Evolutionary conservation across 2,329 filamentous ascomycete genomes (phyloP).

Genomic region (Pseudogymnoascus sp.): DNA sequence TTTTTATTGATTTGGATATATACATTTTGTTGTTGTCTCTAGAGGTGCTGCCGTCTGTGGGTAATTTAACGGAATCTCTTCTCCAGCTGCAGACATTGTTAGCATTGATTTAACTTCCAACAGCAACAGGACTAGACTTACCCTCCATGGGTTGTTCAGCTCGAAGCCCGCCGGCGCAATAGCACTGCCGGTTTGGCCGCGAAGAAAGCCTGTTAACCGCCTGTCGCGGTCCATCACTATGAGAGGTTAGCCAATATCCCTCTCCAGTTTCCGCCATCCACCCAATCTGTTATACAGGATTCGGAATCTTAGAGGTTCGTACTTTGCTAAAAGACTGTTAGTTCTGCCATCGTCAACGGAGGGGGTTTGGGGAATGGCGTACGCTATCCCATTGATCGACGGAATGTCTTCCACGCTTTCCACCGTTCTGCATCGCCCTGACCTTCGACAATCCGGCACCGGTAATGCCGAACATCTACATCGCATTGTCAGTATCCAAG

Average conservation of each 20-base stretch:
- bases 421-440: conserved; percentile 31
- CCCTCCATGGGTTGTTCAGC: conserved; percentile 35
- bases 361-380: conserved; percentile 13
- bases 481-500: conserved; percentile 14
- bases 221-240: conserved; percentile 36
- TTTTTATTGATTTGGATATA: conserved; percentile 2
- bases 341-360: conserved; percentile 13
- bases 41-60: background rate
- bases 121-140: conserved; percentile 19
- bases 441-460: conserved; percentile 32
- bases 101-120: background rate
- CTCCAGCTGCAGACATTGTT: conserved; percentile 8
- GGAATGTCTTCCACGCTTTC: conserved; percentile 32
- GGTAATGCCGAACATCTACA: conserved; percentile 33
- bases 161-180: conserved; percentile 32
- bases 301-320: conserved; percentile 7
- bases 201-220: conserved; percentile 32
- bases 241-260: background rate
- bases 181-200: conserved; percentile 32
- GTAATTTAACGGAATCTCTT: conserved; percentile 5
- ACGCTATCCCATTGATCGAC: conserved; percentile 35
- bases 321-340: conserved; percentile 30
- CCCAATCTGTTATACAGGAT: conserved; percentile 13
- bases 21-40: conserved; percentile 6
- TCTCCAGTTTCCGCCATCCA: background rate